Conservation (phyloP, 257 asterid genomes). For the Dorcoceras hygrometricum region DNA sequence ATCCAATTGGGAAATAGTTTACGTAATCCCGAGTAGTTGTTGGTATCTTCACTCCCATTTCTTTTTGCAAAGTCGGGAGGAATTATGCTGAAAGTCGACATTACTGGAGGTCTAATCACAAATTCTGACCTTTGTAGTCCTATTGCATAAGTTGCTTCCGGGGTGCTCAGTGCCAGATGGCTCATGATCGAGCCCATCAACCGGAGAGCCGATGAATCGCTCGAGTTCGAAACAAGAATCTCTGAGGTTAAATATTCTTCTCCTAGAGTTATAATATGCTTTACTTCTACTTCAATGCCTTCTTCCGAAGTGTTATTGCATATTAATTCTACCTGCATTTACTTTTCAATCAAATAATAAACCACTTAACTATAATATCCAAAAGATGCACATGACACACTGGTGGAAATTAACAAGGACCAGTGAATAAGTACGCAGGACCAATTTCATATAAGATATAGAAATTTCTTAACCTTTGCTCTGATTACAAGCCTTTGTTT, state of each 20-base stretch:
- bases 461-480: too few relatives aligned
- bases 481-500: too few relatives aligned
- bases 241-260: conserved; percentile 51
- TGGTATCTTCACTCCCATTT: conserved; percentile 17
- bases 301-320: conserved; percentile 30
- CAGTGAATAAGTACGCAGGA: too few relatives aligned
- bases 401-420: too few relatives aligned
- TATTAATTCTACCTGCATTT: conserved; percentile 49
- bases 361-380: too few relatives aligned
- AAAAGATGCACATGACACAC: too few relatives aligned
- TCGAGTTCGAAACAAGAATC: conserved; percentile 39
- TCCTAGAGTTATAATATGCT: conserved; percentile 45
- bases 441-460: too few relatives aligned
- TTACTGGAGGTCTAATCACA: conserved; percentile 45
- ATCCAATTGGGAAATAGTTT: conserved; percentile 39
- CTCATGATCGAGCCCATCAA: conserved; percentile 56
- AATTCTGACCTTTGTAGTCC: conserved; percentile 74
- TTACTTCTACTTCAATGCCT: conserved; percentile 33
- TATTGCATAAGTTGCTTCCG: conserved; percentile 65
- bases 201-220: conserved; percentile 29
- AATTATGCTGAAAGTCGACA: conserved; percentile 45
- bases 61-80: conserved; percentile 42
- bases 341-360: not conserved
- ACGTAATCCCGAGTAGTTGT: conserved; percentile 30
- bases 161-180: conserved; percentile 72